These are phyloP conservation scores for Botrytis cinerea DNA, from an alignment of 2,329 filamentous ascomycete genomes.

Conservation along the genomic window DNA sequence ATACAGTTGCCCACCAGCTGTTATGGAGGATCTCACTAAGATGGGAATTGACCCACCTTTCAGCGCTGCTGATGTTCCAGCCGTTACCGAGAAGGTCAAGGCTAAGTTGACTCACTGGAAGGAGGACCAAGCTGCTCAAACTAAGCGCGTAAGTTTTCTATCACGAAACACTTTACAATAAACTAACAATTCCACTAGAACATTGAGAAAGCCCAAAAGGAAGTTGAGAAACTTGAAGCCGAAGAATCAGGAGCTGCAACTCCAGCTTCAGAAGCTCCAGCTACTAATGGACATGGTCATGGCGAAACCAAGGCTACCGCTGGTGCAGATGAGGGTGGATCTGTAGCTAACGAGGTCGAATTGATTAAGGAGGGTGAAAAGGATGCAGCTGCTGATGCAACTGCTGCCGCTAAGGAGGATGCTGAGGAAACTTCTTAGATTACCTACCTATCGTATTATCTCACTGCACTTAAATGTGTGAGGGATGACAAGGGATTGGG, in stretches of 20 bases:
- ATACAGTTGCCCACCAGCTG: conserved; percentile 86
- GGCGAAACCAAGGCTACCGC: conserved; percentile 50
- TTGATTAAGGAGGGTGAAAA: conserved; percentile 53
- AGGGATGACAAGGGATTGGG: background rate
- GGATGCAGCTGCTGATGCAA: conserved; percentile 60
- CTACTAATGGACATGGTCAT: conserved; percentile 50
- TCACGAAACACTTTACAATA: conserved; percentile 21
- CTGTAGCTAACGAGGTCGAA: conserved; percentile 36
- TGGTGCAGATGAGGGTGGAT: conserved; percentile 37
- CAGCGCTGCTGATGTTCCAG: conserved; percentile 78
- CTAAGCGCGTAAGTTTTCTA: conserved; percentile 70
- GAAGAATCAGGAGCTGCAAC: conserved; percentile 50
- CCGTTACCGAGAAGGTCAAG: conserved; percentile 83
- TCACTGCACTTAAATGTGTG: background rate
- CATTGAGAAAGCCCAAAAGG: conserved; percentile 92
- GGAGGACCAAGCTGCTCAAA: conserved; percentile 84
- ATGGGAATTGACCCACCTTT: conserved; percentile 87
- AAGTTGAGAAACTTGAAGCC: conserved; percentile 86
- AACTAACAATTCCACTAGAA: conserved; percentile 63
- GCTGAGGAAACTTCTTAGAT: conserved; percentile 32
- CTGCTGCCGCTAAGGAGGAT: conserved; percentile 63
- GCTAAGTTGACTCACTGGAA: conserved; percentile 92
- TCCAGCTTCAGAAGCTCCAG: conserved; percentile 46
- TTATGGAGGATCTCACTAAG: conserved; percentile 86
- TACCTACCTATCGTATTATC: background rate